Base-by-base conservation (phyloP, 2,329 filamentous ascomycete genomes). In the Periconia digitata region DNA sequence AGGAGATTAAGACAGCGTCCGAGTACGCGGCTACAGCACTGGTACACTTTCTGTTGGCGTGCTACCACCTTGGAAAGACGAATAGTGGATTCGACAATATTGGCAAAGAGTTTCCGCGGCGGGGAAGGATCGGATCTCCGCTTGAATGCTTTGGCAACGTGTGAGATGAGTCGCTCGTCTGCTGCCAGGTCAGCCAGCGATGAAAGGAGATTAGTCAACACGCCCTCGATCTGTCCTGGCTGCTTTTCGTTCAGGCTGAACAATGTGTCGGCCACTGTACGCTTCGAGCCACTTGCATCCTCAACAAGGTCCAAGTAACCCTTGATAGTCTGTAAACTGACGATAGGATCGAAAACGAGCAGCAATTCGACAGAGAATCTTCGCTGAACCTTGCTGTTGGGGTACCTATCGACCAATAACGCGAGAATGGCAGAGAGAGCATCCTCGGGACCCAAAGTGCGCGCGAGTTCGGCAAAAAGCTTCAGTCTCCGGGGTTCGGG, bases 351-450 rank as follows among this genome's bases (percentile, higher is more conserved):
- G 64, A 95, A 94, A 29, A 83, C 78, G 50, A 84, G 84, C 38
- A 90, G 80, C 21, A 99, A 75, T 36, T 90, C 85, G 2, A 83
- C 81, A 49, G 89, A 80, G 69, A 97, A 92, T n/a, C 81, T 81
- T 34, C 86, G 75, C 32, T 94, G 83, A 56, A 82, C 83, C 62
- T 88, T 85, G 49, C 86, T 87, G n/a, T 85, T 79, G 3, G 88
- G 85, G 67, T 96, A 95, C 63, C 88, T 87, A 66, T 96, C 90
- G n/a, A 90, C 85, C 51, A 99, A 82, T 82, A 97, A 92, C 48
- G 89, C 87, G 41, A 95, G 74, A 13, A 99, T 81, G 5, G 90
- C 91, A 60, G 90, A 95, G 20, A 97, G 77, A 62, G 95, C 95
- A 53, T 97, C 92, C 44, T 87, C 81, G 0, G 90, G 80, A 2